A percentile compares a stretch with the other conserved stretches of the same genome.
Conservation (phyloP, 2,329 filamentous ascomycete genomes). For the Diaporthe destruens region DNA sequence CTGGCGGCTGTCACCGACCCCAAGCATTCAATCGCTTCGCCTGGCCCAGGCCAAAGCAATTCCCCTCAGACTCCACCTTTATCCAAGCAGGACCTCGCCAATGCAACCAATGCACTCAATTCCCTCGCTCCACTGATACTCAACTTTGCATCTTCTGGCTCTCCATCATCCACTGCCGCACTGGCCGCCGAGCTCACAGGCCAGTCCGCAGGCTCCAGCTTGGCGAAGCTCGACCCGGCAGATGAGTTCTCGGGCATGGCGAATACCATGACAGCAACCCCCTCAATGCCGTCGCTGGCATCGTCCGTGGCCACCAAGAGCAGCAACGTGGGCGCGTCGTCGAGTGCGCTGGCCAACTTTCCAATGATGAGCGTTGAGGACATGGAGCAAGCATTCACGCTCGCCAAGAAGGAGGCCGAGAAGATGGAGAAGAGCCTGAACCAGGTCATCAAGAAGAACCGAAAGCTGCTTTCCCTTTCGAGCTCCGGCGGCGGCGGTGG, state of each 20-base stretch:
- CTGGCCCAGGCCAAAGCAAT: constrained; percentile 10
- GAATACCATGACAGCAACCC: constrained; percentile 36
- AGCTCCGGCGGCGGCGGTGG: constrained; percentile 37
- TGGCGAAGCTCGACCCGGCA: constrained; percentile 33
- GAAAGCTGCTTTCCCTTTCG: constrained; percentile 60
- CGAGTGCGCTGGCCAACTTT: constrained; percentile 59
- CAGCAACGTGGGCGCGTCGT: constrained; percentile 36
- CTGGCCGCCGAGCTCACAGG: constrained; percentile 31
- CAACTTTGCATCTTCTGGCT: constrained; percentile 33
- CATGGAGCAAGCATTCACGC: constrained; percentile 66
- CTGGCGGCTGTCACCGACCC: constrained; percentile 33
- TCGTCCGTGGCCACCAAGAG: constrained; percentile 41
- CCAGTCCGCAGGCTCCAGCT: constrained; percentile 34
- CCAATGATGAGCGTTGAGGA: constrained; percentile 73
- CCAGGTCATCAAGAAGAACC: constrained; percentile 71
- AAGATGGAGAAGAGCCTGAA: constrained; percentile 72
- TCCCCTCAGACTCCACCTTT: constrained; percentile 19
- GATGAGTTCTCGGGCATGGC: constrained; percentile 38
- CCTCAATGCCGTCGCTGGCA: constrained; percentile 25
- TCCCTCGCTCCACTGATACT: constrained; percentile 34
- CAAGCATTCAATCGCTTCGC: constrained; percentile 4
- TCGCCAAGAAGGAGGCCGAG: constrained; percentile 71
- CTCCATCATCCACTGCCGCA: constrained; percentile 30
- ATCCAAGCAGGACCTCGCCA: constrained; percentile 22
- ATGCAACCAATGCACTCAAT: constrained; percentile 34